A percentile compares a stretch with the other conserved stretches of the same genome.
phyloP scores from a whole-genome alignment of 139 green algal genomes.

The Tetratostichococcus sp. region DNA sequence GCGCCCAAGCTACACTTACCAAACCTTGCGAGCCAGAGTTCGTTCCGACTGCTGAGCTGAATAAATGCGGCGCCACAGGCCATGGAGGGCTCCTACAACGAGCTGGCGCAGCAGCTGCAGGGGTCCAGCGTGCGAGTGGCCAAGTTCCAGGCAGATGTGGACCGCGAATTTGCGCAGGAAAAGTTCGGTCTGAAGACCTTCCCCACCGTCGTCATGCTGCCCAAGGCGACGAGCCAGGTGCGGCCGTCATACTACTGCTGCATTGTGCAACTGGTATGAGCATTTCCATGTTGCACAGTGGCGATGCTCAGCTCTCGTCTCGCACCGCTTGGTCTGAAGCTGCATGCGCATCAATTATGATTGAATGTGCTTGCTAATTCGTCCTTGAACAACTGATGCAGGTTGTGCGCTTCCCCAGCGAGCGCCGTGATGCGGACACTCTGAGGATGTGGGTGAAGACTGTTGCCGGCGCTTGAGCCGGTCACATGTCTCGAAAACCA shows the following conservation, averaged over 20 bases:
- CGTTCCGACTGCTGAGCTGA: too few species aligned
- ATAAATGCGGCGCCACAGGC: slow-evolving; percentile 60
- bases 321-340: too few species aligned
- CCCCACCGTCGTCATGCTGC: slow-evolving; percentile 84
- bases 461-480: slow-evolving; percentile 34
- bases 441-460: slow-evolving; percentile 80
- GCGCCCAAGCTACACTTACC: too few species aligned
- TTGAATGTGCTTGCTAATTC: too few species aligned
- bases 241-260: too few species aligned
- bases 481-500: too few species aligned
- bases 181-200: slow-evolving; percentile 86
- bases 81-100: slow-evolving; percentile 69
- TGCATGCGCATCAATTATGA: too few species aligned
- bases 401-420: slow-evolving; percentile 53
- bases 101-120: slow-evolving; percentile 57
- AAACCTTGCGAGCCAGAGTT: too few species aligned
- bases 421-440: slow-evolving; percentile 77
- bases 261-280: too few species aligned
- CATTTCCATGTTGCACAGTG: too few species aligned
- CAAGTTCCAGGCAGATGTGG: slow-evolving; percentile 82
- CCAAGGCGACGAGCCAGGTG: slow-evolving; percentile 30
- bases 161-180: slow-evolving; percentile 65
- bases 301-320: too few species aligned
- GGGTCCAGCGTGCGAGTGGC: slow-evolving; percentile 56
- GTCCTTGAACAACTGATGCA: background rate